Evolutionary conservation across 2,329 filamentous ascomycete genomes (phyloP).

Genomic region (Xylaria sp.): DNA sequence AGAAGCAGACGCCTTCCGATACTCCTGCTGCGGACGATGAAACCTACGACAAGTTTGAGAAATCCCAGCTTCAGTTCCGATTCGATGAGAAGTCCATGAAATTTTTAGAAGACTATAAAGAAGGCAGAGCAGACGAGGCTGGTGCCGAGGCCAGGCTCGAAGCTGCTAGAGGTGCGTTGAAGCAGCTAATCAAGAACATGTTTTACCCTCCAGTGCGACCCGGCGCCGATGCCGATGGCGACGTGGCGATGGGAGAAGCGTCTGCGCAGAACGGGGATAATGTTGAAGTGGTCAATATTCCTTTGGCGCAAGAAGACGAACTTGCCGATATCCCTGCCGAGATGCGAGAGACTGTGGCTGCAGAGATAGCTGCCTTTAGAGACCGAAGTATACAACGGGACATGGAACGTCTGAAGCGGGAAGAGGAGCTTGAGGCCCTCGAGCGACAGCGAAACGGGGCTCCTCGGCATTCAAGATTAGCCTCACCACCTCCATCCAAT

Average conservation of each 20-base stretch:
- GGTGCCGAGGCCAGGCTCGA: slow-evolving; percentile 75
- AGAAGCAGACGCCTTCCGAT: slow-evolving; percentile 71
- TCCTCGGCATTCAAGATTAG: slow-evolving; percentile 72
- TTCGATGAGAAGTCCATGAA: slow-evolving; percentile 85
- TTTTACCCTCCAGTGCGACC: slow-evolving; percentile 71
- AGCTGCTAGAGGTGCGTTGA: slow-evolving; percentile 74
- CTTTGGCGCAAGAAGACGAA: slow-evolving; percentile 89
- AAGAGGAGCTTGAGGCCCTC: slow-evolving; percentile 91
- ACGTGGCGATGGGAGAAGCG: slow-evolving; percentile 74
- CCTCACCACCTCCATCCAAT: slow-evolving; percentile 73
- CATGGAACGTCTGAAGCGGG: slow-evolving; percentile 83
- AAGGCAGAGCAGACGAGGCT: slow-evolving; percentile 71
- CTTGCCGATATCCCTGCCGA: slow-evolving; percentile 94
- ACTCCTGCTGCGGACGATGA: slow-evolving; percentile 57
- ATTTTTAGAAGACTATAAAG: slow-evolving; percentile 85
- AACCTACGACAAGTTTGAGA: slow-evolving; percentile 69
- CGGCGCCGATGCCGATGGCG: slow-evolving; percentile 71
- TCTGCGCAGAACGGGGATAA: slow-evolving; percentile 67
- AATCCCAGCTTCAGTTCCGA: slow-evolving; percentile 75
- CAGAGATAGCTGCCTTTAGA: slow-evolving; percentile 93
- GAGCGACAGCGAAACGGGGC: slow-evolving; percentile 80
- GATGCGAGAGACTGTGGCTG: slow-evolving; percentile 93
- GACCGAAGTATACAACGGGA: slow-evolving; percentile 91
- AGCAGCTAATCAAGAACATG: slow-evolving; percentile 75
- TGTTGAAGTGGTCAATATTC: slow-evolving; percentile 90